Conservation (phyloP, 2,329 filamentous ascomycete genomes). For the Huntiella moniliformis region DNA sequence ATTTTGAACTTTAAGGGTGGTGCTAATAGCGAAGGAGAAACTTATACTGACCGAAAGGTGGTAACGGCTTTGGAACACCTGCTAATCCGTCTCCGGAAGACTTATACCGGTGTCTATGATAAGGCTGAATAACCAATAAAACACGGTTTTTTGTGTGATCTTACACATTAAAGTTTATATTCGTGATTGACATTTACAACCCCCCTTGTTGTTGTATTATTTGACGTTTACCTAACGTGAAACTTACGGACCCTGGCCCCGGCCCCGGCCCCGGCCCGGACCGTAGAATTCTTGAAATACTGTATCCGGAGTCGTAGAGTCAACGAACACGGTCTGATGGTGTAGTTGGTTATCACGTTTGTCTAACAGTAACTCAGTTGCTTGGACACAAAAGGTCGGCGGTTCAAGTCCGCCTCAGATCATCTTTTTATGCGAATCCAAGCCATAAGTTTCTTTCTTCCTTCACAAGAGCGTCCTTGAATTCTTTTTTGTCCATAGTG, state of each 20-base stretch:
- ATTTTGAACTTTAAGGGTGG: conserved; percentile 23
- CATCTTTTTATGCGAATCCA: neutral
- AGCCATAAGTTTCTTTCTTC: too few relatives aligned
- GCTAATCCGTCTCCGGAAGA: conserved; percentile 39
- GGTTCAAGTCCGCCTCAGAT: conserved; percentile 4
- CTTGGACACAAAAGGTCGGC: conserved; percentile 4
- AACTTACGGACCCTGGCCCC: too few relatives aligned
- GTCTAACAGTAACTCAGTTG: conserved; percentile 2
- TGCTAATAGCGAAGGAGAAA: conserved; percentile 22
- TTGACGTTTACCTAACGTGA: too few relatives aligned
- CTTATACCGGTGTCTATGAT: conserved; percentile 36
- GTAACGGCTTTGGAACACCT: conserved; percentile 47
- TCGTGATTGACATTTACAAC: too few relatives aligned
- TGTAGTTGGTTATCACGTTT: conserved; percentile 4
- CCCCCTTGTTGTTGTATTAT: too few relatives aligned
- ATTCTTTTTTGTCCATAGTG: neutral
- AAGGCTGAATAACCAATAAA: neutral
- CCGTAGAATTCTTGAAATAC: too few relatives aligned
- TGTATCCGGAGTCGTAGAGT: too few relatives aligned
- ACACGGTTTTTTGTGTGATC: too few relatives aligned
- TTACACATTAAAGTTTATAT: too few relatives aligned
- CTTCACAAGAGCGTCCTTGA: neutral
- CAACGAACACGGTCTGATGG: neutral
- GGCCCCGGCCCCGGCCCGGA: too few relatives aligned
- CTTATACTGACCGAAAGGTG: conserved; percentile 33